Evolutionary conservation across 306 rosid species (phyloP).

Genomic region (Macrotyloma uniflorum): DNA sequence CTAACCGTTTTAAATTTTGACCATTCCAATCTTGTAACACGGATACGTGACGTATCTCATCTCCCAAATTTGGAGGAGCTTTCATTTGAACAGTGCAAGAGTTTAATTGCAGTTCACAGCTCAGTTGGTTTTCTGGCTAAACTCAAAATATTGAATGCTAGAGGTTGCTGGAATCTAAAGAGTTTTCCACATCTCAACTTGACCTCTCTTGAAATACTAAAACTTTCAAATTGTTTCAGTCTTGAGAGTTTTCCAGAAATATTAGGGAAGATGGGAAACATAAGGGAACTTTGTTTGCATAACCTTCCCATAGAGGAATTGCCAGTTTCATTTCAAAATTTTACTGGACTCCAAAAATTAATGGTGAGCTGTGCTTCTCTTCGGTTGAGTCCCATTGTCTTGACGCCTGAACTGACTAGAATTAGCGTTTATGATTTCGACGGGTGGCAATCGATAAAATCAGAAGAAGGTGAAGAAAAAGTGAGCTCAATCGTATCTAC

Average conservation of each 20-base stretch:
- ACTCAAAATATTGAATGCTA: neutral
- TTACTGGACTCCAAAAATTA: neutral
- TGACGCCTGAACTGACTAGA: neutral
- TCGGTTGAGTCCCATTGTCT: neutral
- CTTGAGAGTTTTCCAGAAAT: neutral
- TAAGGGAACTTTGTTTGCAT: neutral
- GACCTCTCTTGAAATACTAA: neutral
- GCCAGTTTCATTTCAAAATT: neutral
- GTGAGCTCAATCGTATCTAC: neutral
- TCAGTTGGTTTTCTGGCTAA: neutral
- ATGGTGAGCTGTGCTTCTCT: too few species aligned
- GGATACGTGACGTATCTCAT: neutral
- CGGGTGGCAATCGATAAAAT: neutral
- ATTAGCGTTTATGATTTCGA: rapidly evolving
- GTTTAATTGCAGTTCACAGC: neutral
- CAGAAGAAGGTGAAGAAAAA: neutral
- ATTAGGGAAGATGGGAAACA: neutral
- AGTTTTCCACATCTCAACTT: neutral
- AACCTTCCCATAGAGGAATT: neutral
- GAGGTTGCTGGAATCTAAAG: neutral
- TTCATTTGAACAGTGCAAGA: neutral
- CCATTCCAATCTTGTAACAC: neutral
- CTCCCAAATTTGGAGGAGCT: neutral
- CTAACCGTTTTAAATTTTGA: neutral
- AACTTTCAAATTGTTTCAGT: neutral